Percentiles rank a stretch among this genome's conserved stretches.
phyloP scores from a whole-genome alignment of 2,329 filamentous ascomycete species.

The Lecanicillium sp. region DNA sequence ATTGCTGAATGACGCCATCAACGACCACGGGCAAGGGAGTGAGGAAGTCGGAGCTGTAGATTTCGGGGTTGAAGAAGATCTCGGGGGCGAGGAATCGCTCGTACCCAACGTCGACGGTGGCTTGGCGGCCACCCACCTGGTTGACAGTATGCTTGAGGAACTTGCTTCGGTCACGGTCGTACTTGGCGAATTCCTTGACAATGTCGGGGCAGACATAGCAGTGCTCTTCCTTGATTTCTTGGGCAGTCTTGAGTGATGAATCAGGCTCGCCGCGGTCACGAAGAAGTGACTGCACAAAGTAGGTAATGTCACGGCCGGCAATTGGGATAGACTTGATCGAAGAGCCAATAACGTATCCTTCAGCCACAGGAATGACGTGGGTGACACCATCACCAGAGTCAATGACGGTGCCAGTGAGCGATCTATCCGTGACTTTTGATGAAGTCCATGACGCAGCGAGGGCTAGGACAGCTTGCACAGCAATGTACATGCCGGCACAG shows the following conservation, averaged over 20 bases:
- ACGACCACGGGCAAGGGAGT: constrained; percentile 92
- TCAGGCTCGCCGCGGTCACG: constrained; percentile 95
- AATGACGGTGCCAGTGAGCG: constrained; percentile 93
- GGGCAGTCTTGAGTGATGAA: constrained; percentile 92
- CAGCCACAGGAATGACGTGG: constrained; percentile 95
- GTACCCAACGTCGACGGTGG: constrained; percentile 88
- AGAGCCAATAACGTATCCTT: constrained; percentile 97
- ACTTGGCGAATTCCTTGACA: constrained; percentile 94
- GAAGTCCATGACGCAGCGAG: constrained; percentile 98
- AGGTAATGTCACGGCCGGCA: constrained; percentile 94
- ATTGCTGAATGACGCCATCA: constrained; percentile 93
- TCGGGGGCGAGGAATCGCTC: constrained; percentile 96
- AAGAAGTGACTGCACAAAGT: constrained; percentile 94
- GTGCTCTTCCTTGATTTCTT: constrained; percentile 97
- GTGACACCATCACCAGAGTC: constrained; percentile 98
- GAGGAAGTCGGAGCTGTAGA: constrained; percentile 97
- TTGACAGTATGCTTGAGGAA: constrained; percentile 86
- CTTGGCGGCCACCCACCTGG: constrained; percentile 75
- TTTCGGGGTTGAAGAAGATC: constrained; percentile 99
- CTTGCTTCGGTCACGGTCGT: constrained; percentile 83
- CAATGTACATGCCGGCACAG: constrained; percentile 97
- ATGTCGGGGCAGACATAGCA: constrained; percentile 98
- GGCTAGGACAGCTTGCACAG: constrained; percentile 92
- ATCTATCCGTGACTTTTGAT: constrained; percentile 93
- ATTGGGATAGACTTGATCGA: constrained; percentile 99